Evolutionary conservation across 768 basidiomycete genomes (phyloP).

Genomic region (Kwoniella bestiolae): DNA sequence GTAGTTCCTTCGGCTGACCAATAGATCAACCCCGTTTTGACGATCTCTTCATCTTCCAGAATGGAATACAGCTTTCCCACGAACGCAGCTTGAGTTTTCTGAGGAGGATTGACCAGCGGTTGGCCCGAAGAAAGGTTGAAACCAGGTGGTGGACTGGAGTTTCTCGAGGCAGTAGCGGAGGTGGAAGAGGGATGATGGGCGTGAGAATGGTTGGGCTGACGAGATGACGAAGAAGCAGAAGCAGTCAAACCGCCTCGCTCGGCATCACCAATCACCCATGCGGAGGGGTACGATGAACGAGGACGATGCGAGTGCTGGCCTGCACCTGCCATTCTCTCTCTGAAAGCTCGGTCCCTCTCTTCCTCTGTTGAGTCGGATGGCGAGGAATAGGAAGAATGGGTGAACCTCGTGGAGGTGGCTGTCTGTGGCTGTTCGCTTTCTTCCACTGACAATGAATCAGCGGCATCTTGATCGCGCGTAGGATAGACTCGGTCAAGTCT

Average conservation of each 20-base stretch:
- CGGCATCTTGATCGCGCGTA: not conserved
- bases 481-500: not conserved
- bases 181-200: constrained; percentile 9
- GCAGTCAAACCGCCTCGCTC: not conserved
- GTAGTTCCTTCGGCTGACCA: constrained; percentile 53
- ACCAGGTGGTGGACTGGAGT: constrained; percentile 26
- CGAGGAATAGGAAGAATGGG: constrained; percentile 22
- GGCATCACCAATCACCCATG: constrained; percentile 6
- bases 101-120: constrained; percentile 44
- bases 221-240: constrained; percentile 4
- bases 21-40: constrained; percentile 48
- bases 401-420: constrained; percentile 23
- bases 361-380: constrained; percentile 12
- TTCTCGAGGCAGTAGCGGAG: constrained; percentile 22
- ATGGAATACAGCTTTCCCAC: constrained; percentile 57
- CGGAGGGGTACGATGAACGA: constrained; percentile 15
- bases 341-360: constrained; percentile 9
- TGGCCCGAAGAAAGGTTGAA: constrained; percentile 42
- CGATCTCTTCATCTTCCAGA: constrained; percentile 54
- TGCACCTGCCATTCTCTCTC: not conserved
- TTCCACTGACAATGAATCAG: constrained; percentile 5
- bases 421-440: constrained; percentile 18
- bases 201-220: constrained; percentile 15
- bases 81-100: constrained; percentile 56
- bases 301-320: not conserved